Evolutionary conservation across 2,329 filamentous ascomycete genomes (phyloP).

Genomic region (Eutypa lata): DNA sequence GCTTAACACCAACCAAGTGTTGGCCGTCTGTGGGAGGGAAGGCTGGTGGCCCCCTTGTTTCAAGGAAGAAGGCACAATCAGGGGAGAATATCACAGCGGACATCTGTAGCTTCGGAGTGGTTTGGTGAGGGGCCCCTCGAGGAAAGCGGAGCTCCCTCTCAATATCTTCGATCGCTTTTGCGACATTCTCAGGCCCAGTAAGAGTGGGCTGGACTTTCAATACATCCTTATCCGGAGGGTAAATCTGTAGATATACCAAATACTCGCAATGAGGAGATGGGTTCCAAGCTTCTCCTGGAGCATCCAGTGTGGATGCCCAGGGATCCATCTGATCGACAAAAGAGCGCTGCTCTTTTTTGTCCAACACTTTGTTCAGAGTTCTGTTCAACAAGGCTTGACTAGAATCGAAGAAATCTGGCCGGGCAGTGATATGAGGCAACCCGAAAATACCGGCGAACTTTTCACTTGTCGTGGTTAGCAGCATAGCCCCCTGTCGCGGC

Average conservation of each 20-base stretch:
- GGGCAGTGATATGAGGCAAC: conserved; percentile 75
- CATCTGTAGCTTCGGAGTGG: conserved; percentile 56
- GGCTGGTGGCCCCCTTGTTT: conserved; percentile 60
- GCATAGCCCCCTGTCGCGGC: conserved; percentile 71
- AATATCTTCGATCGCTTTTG: conserved; percentile 48
- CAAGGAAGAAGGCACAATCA: conserved; percentile 65
- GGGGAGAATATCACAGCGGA: conserved; percentile 65
- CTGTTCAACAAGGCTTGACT: conserved; percentile 66
- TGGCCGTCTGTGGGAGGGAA: conserved; percentile 48
- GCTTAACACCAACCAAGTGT: conserved; percentile 59
- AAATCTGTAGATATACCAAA: conserved; percentile 78
- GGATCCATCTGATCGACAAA: conserved; percentile 63
- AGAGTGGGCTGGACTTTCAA: conserved; percentile 30
- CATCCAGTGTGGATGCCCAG: conserved; percentile 71
- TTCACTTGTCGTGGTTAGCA: conserved; percentile 87
- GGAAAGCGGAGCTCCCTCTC: conserved; percentile 63
- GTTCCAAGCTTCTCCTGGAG: conserved; percentile 54
- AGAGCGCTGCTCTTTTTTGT: conserved; percentile 56
- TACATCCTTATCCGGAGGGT: conserved; percentile 46
- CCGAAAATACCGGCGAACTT: conserved; percentile 92
- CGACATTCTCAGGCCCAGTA: conserved; percentile 31
- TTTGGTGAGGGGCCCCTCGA: conserved; percentile 53
- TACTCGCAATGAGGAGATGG: conserved; percentile 82
- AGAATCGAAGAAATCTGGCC: conserved; percentile 52
- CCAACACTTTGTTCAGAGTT: conserved; percentile 66